Evolutionary conservation across 352 stramenopile species (phyloP).

Genomic region (Pythium grandisporangium): DNA sequence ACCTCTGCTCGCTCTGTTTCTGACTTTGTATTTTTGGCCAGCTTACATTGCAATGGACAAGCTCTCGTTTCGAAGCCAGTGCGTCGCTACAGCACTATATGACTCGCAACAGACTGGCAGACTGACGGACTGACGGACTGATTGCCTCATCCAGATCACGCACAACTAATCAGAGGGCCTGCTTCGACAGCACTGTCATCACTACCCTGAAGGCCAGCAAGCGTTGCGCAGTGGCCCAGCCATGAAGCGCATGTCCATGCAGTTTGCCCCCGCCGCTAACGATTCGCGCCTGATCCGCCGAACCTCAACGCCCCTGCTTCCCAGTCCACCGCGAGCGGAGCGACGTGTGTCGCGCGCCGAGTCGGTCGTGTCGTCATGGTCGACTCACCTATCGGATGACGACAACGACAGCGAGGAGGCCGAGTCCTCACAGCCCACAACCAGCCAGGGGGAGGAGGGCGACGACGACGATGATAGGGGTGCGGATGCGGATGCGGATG

Average conservation of each 20-base stretch:
- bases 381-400: conserved; percentile 11
- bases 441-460: conserved; percentile 3
- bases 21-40: too few species aligned
- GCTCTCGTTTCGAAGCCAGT: too few species aligned
- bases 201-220: neutral
- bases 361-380: conserved; percentile 6
- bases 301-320: neutral
- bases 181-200: neutral
- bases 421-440: conserved; percentile 5
- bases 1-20: too few species aligned
- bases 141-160: too few species aligned
- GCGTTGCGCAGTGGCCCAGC: neutral
- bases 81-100: too few species aligned
- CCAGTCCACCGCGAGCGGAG: neutral
- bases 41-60: too few species aligned
- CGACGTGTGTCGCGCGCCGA: neutral
- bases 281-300: neutral
- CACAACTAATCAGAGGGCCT: too few species aligned
- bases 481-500: neutral
- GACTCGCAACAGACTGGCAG: too few species aligned
- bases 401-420: conserved; percentile 9
- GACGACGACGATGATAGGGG: conserved; percentile 4
- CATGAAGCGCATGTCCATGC: neutral
- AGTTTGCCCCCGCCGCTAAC: neutral
- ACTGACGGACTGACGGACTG: too few species aligned